phyloP scores from a whole-genome alignment of 2,329 filamentous ascomycete genomes.

The Ascochyta pisi region DNA sequence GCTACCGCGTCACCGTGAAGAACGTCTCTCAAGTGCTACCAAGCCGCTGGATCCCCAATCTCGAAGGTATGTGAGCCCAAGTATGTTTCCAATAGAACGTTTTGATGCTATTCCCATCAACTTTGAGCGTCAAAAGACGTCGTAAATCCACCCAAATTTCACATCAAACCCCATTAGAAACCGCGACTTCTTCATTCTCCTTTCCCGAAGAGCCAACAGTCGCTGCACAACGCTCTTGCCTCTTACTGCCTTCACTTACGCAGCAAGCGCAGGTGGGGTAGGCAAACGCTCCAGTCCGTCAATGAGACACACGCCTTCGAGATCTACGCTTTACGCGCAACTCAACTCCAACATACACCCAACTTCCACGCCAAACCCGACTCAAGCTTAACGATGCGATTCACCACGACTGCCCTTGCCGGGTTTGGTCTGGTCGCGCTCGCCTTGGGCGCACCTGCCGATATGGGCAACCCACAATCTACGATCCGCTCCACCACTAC shows the following conservation, averaged over 20 bases:
- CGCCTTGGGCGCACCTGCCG: constrained; percentile 1
- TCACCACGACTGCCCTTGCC: not conserved
- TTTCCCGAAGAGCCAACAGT: not conserved
- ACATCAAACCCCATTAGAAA: not conserved
- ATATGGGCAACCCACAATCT: not conserved
- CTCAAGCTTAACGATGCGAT: not conserved
- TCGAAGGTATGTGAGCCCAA: not conserved
- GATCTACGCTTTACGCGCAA: no score
- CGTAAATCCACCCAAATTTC: not conserved
- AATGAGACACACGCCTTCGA: not conserved
- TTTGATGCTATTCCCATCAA: not conserved
- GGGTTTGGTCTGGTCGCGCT: constrained; percentile 1
- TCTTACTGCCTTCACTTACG: constrained; percentile 4
- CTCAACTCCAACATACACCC: not conserved
- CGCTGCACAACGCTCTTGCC: not conserved
- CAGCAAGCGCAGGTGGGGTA: not conserved
- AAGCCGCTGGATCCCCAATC: not conserved
- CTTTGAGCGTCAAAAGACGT: not conserved
- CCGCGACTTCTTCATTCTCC: not conserved
- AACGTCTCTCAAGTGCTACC: not conserved
- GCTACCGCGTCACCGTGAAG: not conserved
- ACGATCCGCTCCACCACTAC: not conserved
- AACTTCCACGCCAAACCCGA: not conserved
- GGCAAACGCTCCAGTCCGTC: not conserved
- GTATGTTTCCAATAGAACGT: not conserved